phyloP scores from a whole-genome alignment of 2,329 filamentous ascomycete genomes.

The Penicillium sp. region DNA sequence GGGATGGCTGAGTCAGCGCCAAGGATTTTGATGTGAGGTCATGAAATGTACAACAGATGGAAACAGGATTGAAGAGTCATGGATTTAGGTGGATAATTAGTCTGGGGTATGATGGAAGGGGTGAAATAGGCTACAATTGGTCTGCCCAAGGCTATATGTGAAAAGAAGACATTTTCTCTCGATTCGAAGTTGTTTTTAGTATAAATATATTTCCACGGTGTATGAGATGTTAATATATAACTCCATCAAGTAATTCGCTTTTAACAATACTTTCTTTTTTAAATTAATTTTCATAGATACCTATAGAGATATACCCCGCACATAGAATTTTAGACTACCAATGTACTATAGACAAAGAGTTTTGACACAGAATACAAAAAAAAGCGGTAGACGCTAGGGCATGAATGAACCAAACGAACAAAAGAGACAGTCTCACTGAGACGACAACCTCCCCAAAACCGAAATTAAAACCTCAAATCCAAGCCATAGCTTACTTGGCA shows the following conservation, averaged over 20 bases:
- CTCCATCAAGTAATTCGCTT: neutral
- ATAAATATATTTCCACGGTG: neutral
- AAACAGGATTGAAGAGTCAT: neutral
- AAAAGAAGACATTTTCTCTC: neutral
- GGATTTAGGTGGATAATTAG: neutral
- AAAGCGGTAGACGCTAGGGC: neutral
- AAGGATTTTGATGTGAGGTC: conserved; percentile 6
- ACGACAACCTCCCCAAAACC: neutral
- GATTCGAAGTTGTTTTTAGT: neutral
- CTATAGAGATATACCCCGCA: neutral
- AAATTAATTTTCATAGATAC: neutral
- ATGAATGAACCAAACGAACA: neutral
- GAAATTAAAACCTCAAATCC: neutral
- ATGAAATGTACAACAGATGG: neutral
- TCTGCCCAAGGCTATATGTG: no score
- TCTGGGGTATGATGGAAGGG: neutral
- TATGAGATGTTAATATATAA: neutral
- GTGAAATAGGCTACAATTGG: neutral
- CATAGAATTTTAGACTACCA: neutral
- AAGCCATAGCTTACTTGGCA: neutral
- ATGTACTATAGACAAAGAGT: neutral
- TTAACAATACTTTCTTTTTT: neutral
- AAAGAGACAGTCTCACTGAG: neutral
- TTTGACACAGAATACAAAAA: neutral
- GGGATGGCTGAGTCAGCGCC: conserved; percentile 21